Percentiles rank a stretch among this genome's conserved stretches.
Conservation (phyloP, 441 rosid species). For the Gossypium schwendimanii region DNA sequence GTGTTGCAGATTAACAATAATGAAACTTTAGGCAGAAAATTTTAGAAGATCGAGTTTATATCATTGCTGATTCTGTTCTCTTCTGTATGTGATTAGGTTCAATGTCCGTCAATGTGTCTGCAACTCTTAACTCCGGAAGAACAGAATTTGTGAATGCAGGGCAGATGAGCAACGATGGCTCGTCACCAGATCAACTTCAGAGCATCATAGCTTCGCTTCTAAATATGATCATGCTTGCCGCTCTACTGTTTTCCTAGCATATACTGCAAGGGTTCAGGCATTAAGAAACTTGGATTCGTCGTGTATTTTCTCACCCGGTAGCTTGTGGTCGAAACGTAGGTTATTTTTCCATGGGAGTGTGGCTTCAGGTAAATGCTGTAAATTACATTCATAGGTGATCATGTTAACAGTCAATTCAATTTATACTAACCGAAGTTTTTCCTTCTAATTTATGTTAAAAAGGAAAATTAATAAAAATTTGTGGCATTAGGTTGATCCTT, state of each 20-base stretch:
- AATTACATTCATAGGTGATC: slow-evolving; percentile 17
- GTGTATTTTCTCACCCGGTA: slow-evolving; percentile 8
- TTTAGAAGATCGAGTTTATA: neutral
- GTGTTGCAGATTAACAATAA: neutral
- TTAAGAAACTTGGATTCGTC: neutral
- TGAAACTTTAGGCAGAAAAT: neutral
- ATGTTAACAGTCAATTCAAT: slow-evolving; percentile 9
- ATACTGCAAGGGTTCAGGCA: neutral
- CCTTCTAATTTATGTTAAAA: no score
- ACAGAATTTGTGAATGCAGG: slow-evolving; percentile 71
- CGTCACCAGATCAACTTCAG: slow-evolving; percentile 20
- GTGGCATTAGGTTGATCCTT: no score
- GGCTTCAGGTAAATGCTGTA: slow-evolving; percentile 21
- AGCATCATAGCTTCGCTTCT: slow-evolving; percentile 24
- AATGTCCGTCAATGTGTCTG: slow-evolving; percentile 67
- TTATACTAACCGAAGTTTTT: slow-evolving; percentile 9
- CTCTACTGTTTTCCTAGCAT: slow-evolving; percentile 42
- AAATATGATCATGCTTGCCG: slow-evolving; percentile 17
- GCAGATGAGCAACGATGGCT: slow-evolving; percentile 38
- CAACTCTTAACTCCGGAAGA: slow-evolving; percentile 45
- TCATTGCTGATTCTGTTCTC: neutral
- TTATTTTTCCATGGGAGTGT: slow-evolving; percentile 5
- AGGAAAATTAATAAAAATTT: no score
- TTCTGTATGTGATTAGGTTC: slow-evolving; percentile 40
- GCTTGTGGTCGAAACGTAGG: neutral